Evolutionary conservation across 257 asterid species (phyloP).

Genomic region (Nicotiana sylvestris): DNA sequence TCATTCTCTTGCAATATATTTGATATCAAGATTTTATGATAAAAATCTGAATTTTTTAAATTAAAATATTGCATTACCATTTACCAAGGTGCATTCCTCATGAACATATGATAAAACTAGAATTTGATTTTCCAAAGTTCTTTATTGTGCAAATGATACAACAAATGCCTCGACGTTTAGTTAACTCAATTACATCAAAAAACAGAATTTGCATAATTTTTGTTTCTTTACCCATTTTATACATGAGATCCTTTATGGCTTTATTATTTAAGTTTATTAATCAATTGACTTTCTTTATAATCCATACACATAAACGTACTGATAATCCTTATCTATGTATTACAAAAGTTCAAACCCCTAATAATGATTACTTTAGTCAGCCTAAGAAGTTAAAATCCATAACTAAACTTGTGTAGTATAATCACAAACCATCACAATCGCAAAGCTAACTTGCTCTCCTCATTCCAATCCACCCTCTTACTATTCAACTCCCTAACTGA

Average conservation of each 20-base stretch:
- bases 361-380: no score
- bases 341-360: no score
- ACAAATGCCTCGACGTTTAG: neutral
- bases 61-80: no score
- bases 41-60: no score
- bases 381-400: neutral
- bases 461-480: neutral
- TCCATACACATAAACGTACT: neutral
- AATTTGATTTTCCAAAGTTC: neutral
- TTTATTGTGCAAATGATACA: neutral
- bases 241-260: neutral
- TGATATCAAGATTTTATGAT: no score
- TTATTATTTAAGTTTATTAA: no score
- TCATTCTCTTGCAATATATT: no score
- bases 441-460: neutral
- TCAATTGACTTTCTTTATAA: no score
- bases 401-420: neutral
- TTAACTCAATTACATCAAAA: neutral
- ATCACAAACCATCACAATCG: neutral
- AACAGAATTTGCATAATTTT: neutral
- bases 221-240: neutral
- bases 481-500: neutral
- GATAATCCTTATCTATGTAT: no score
- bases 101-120: no score
- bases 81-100: no score